A percentile compares a stretch with the other conserved stretches of the same genome.
Evolutionary conservation across 2,329 filamentous ascomycete genomes (phyloP).

Genomic region (Curvularia sp.): DNA sequence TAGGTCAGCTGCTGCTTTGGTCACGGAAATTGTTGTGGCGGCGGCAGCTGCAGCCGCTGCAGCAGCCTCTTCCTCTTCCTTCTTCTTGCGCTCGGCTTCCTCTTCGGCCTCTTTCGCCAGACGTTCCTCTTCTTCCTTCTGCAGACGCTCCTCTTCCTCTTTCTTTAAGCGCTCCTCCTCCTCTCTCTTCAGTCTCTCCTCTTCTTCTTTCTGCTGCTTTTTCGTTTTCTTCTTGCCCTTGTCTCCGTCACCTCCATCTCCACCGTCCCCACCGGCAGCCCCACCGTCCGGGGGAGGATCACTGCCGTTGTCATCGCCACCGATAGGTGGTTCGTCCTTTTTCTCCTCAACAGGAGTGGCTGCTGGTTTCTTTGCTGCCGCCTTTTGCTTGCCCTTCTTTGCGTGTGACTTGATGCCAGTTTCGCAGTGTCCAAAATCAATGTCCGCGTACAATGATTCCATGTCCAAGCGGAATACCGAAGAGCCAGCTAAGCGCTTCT

Average conservation of each 20-base stretch:
- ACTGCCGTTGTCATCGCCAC: constrained; percentile 44
- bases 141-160: constrained; percentile 47
- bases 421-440: constrained; percentile 67
- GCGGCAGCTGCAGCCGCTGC: constrained; percentile 40
- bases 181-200: constrained; percentile 46
- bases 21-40: constrained; percentile 36
- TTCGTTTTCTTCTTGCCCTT: constrained; percentile 52
- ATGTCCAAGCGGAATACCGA: constrained; percentile 41
- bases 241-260: constrained; percentile 40
- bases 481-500: constrained; percentile 37
- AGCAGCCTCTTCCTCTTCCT: constrained; percentile 46
- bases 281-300: constrained; percentile 47
- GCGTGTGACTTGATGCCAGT: constrained; percentile 59
- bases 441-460: constrained; percentile 47
- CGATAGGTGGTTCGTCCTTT: constrained; percentile 53
- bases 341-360: constrained; percentile 54
- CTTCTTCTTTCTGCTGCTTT: constrained; percentile 48
- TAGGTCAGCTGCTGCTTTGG: constrained; percentile 33
- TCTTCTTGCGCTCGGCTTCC: constrained; percentile 48
- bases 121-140: constrained; percentile 43
- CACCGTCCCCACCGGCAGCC: constrained; percentile 44
- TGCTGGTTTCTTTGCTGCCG: constrained; percentile 42
- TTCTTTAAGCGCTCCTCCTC: constrained; percentile 49
- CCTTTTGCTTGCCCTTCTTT: constrained; percentile 58
- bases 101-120: constrained; percentile 50